These are phyloP conservation scores for Chalciporus sphaerocephalus DNA, from an alignment of 768 basidiomycete genomes.

Conservation along the genomic window DNA sequence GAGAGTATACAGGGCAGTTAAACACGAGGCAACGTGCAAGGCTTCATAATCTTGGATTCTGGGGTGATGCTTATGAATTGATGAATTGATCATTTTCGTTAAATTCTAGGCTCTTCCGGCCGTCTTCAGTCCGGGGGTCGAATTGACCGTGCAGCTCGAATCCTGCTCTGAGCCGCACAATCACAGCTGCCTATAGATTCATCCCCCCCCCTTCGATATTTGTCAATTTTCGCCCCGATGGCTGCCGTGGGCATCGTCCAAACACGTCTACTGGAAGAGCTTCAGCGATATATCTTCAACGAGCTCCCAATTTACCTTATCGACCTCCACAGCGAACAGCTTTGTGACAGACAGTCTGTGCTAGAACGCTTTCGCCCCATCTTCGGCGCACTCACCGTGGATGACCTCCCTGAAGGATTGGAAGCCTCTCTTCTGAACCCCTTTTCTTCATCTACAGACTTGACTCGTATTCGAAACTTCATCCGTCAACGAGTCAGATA, in stretches of 20 bases:
- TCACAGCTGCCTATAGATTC: background rate
- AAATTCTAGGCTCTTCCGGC: too few relatives aligned
- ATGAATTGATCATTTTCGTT: too few relatives aligned
- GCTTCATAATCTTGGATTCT: too few relatives aligned
- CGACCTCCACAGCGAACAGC: background rate
- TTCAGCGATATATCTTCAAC: background rate
- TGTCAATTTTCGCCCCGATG: background rate
- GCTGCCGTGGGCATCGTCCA: background rate
- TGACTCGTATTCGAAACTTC: background rate
- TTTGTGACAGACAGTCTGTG: background rate
- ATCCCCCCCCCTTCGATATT: too few relatives aligned
- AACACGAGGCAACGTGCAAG: too few relatives aligned
- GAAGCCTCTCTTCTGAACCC: background rate
- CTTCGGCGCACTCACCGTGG: background rate
- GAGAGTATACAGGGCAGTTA: too few relatives aligned
- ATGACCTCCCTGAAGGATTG: background rate
- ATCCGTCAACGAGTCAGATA: slow-evolving; percentile 13
- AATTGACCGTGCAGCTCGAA: too few relatives aligned
- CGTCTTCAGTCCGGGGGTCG: too few relatives aligned
- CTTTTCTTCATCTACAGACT: background rate
- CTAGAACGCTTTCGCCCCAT: background rate
- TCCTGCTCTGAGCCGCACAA: background rate
- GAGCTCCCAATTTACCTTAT: background rate
- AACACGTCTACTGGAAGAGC: background rate
- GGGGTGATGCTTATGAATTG: too few relatives aligned